Conservation (phyloP, 2,329 filamentous ascomycete species). For the Monilinia polystroma region DNA sequence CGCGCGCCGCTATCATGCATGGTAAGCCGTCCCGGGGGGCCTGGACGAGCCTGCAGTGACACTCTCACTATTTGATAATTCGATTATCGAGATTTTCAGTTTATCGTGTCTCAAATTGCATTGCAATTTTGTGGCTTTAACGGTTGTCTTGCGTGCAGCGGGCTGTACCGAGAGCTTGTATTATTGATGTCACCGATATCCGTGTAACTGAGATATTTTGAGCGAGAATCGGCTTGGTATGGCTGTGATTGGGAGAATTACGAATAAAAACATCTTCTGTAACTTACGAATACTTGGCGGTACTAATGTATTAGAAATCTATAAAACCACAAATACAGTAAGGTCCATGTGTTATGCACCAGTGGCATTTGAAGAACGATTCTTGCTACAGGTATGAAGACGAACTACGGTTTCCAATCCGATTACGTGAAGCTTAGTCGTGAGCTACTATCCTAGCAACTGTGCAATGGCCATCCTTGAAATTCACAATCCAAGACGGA, state of each 20-base stretch:
- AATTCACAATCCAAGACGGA: not conserved
- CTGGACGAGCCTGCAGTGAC: conserved; percentile 12
- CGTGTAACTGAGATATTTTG: conserved; percentile 13
- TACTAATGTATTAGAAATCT: conserved; percentile 9
- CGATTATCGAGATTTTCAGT: not conserved
- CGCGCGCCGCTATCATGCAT: conserved; percentile 1
- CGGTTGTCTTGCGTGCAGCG: conserved; percentile 18
- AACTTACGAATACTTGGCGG: not conserved
- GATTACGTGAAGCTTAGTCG: conserved; percentile 10
- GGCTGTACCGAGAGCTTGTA: conserved; percentile 16
- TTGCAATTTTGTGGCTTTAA: conserved; percentile 14
- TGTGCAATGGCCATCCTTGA: not conserved
- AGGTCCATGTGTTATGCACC: conserved; percentile 7
- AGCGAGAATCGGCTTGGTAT: conserved; percentile 4
- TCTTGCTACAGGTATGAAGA: conserved; percentile 1
- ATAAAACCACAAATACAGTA: not conserved
- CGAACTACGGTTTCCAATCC: not conserved
- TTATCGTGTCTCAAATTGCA: conserved; percentile 11
- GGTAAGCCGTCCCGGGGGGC: conserved; percentile 15
- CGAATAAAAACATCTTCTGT: conserved; percentile 3
- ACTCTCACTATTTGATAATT: conserved; percentile 11
- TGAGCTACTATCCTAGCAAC: not conserved
- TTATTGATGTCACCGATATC: conserved; percentile 1
- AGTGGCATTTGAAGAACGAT: not conserved
- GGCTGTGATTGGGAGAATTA: conserved; percentile 17